Conservation (phyloP, 805 yeast genomes). For the Wickerhamiella sergipiensis region DNA sequence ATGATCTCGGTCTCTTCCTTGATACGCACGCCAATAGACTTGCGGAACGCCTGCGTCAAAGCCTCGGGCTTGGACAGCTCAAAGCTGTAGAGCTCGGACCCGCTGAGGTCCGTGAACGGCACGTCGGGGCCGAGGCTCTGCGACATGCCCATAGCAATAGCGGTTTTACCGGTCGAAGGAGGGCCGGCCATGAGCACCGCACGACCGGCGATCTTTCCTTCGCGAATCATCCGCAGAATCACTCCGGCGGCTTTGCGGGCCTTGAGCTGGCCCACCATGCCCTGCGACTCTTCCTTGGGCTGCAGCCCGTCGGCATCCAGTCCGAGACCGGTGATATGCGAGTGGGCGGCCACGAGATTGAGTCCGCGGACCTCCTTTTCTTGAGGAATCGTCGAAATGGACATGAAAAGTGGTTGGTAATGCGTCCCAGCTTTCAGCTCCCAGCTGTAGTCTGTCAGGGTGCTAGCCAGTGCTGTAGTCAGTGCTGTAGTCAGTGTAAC, state of each 20-base stretch:
- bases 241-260: constrained; percentile 97
- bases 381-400: constrained; percentile 29
- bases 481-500: too few relatives aligned
- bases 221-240: constrained; percentile 81
- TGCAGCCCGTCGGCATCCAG: constrained; percentile 69
- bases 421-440: too few relatives aligned
- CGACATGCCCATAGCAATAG: constrained; percentile 79
- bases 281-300: constrained; percentile 73
- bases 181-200: constrained; percentile 96
- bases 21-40: constrained; percentile 87
- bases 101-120: constrained; percentile 92
- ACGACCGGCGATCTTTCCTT: constrained; percentile 91
- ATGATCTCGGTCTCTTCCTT: constrained; percentile 94
- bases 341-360: constrained; percentile 89
- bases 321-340: constrained; percentile 95
- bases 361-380: constrained; percentile 44
- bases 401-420: constrained; percentile 14
- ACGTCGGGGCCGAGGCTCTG: constrained; percentile 49
- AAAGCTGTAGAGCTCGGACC: constrained; percentile 82
- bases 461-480: too few relatives aligned
- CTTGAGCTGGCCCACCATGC: constrained; percentile 93
- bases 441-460: too few relatives aligned
- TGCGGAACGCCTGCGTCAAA: constrained; percentile 89
- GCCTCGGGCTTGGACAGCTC: constrained; percentile 95
- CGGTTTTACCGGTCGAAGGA: constrained; percentile 97